Base-by-base conservation (phyloP, 2,329 filamentous ascomycete genomes). In the Remersonia thermophila region DNA sequence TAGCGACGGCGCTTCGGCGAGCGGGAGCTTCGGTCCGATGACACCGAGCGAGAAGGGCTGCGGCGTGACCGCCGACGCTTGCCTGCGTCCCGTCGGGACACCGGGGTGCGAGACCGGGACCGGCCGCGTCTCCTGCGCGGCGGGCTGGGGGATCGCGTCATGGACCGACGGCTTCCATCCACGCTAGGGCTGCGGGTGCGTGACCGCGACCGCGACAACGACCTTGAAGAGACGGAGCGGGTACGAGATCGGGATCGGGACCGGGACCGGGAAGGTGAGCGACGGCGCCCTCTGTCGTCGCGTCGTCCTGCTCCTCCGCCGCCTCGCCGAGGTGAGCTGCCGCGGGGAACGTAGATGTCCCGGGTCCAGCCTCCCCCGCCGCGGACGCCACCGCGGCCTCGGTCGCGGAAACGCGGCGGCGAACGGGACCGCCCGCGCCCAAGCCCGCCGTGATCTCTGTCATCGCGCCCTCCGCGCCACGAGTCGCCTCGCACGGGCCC, bases 301-400 rank as follows among this genome's bases (percentile, higher is more conserved):
- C 58, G 52, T 11, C n/a, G n/a, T n/a, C n/a, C n/a, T n/a, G n/a
- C n/a, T n/a, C 55, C 59, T 13, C 56, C 54, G 16, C 53, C 55
- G n/a, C 58, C 57, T 31, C 63, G 62, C 33, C 59, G 59, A n/a
- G 36, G 32, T 2, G 44, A 38, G 23, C 41, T 42, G 30, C 60
- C 62, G 43, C 63, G 58, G 2, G 71, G 71, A 26, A 71, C 60
- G 41, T 77, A 71, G 40, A 65, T 65, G 43, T 76, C 70, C 32
- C 69, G 20, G 9, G 20, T 58, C 4, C 43, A 44, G 27, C 47
- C 47, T 3, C 44, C 43, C 27, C 48, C 46, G 15, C 47, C 40
- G 20, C 41, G 45, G 14, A 40, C 43, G 8, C 38, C 44, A 16
- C 47, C 42, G 9, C 43, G 45, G 42, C 66, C 55, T 13, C 60